Conservation (phyloP, 768 basidiomycete species). For the Strobilomyces confusus region DNA sequence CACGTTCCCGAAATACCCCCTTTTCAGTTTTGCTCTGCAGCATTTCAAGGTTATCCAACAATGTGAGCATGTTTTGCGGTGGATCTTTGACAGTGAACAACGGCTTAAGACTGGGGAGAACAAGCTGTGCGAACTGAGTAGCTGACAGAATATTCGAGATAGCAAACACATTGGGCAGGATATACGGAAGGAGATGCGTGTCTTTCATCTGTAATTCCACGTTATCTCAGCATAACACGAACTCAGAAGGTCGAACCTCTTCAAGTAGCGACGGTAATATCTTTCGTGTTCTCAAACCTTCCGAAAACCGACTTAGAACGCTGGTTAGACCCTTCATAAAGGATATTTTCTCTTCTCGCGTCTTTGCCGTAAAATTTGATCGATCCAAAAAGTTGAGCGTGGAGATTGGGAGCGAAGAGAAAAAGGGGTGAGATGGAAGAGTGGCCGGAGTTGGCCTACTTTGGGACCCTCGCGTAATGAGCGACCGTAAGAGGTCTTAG, state of each 20-base stretch:
- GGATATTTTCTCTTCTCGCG: conserved; percentile 91
- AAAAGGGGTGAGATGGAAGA: conserved; percentile 83
- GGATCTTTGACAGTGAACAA: conserved; percentile 91
- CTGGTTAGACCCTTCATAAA: conserved; percentile 88
- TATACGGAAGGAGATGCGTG: conserved; percentile 85
- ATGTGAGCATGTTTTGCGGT: conserved; percentile 93
- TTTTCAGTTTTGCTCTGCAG: conserved; percentile 90
- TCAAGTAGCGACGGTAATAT: conserved; percentile 90
- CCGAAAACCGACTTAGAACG: conserved; percentile 83
- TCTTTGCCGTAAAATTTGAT: conserved; percentile 91
- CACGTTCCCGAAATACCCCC: conserved; percentile 82
- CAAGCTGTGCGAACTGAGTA: conserved; percentile 72
- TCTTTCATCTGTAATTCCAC: conserved; percentile 77
- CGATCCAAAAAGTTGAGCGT: conserved; percentile 96
- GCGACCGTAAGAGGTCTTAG: conserved; percentile 69
- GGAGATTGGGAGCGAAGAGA: conserved; percentile 92
- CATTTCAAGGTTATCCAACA: conserved; percentile 84
- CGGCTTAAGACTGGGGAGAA: conserved; percentile 86
- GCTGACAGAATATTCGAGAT: conserved; percentile 78
- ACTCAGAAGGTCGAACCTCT: conserved; percentile 56
- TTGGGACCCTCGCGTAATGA: conserved; percentile 76
- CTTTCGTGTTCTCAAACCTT: conserved; percentile 81
- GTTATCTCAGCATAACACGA: conserved; percentile 7
- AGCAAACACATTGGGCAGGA: conserved; percentile 91
- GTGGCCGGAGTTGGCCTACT: conserved; percentile 73